These are phyloP conservation scores for Dunaliella sp. DNA, from an alignment of 139 green algal species.

Conservation along the genomic window DNA sequence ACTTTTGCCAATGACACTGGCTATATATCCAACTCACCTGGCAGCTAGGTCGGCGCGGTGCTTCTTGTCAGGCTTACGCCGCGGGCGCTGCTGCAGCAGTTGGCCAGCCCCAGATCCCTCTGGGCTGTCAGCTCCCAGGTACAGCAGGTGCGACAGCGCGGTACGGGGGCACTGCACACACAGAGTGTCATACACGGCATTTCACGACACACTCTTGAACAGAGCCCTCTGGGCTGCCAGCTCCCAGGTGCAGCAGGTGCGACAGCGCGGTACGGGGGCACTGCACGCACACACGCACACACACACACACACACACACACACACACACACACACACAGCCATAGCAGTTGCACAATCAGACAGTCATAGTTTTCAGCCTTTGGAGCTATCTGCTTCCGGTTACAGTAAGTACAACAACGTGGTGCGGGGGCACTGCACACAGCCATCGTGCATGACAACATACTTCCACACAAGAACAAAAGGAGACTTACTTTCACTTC, in stretches of 20 bases:
- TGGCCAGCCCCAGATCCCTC: slow-evolving; percentile 5
- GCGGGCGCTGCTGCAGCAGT: slow-evolving; percentile 30
- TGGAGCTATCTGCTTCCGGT: background rate
- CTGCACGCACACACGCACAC: slow-evolving; percentile 4
- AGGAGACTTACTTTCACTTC: no score
- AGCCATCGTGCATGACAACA: no score
- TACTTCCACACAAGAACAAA: no score
- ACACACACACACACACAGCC: no score
- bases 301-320: no score
- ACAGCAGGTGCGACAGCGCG: slow-evolving; percentile 69
- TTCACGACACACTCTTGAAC: no score
- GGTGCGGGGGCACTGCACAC: slow-evolving; percentile 44
- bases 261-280: slow-evolving; percentile 55
- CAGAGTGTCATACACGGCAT: no score
- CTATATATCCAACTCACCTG: slow-evolving; percentile 34
- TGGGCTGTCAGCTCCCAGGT: slow-evolving; percentile 62
- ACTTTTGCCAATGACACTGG: background rate
- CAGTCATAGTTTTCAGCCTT: no score
- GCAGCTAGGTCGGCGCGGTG: slow-evolving; percentile 15
- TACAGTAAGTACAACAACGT: slow-evolving; percentile 65
- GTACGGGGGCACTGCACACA: slow-evolving; percentile 37
- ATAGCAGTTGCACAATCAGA: no score
- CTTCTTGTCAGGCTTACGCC: slow-evolving; percentile 51
- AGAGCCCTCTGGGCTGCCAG: slow-evolving; percentile 24
- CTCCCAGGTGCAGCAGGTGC: slow-evolving; percentile 78